These are phyloP conservation scores for Malus hybrid DNA, from an alignment of 331 rosid species.

Conservation along the genomic window DNA sequence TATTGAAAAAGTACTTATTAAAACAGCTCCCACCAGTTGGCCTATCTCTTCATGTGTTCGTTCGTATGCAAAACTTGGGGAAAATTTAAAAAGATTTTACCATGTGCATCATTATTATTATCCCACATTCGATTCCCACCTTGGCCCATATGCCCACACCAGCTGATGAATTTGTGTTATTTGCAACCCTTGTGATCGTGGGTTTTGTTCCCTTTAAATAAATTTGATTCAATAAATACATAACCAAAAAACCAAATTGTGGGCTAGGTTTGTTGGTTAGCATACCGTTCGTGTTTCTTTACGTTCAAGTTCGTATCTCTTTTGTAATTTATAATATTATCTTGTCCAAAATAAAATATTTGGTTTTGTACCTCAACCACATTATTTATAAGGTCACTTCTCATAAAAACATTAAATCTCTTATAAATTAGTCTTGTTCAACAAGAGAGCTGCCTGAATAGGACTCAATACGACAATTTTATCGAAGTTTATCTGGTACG, in stretches of 20 bases:
- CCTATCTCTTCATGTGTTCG: conserved; percentile 15
- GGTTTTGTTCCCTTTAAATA: conserved; percentile 4
- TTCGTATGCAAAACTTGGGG: background rate
- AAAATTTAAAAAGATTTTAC: background rate
- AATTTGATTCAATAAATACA: background rate
- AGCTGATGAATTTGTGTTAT: background rate
- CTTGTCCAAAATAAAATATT: no score
- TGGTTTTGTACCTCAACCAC: background rate
- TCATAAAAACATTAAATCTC: background rate
- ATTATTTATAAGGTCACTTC: background rate
- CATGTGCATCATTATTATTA: conserved; percentile 16
- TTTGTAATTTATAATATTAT: no score
- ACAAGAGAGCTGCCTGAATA: no score
- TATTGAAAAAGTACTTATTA: background rate
- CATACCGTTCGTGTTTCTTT: rapidly evolving
- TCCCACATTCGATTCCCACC: conserved; percentile 6
- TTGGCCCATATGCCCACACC: background rate
- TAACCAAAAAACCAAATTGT: background rate
- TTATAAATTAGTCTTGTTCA: background rate
- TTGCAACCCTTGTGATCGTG: conserved; percentile 11
- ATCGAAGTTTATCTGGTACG: no score
- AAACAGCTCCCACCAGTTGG: background rate
- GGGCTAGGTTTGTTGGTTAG: no score
- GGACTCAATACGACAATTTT: no score
- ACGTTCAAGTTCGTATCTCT: no score